Percentiles rank a stretch among this genome's conserved stretches.
Evolutionary conservation across 2,329 filamentous ascomycete genomes (phyloP).

Genomic region (Pseudogymnoascus sp.): DNA sequence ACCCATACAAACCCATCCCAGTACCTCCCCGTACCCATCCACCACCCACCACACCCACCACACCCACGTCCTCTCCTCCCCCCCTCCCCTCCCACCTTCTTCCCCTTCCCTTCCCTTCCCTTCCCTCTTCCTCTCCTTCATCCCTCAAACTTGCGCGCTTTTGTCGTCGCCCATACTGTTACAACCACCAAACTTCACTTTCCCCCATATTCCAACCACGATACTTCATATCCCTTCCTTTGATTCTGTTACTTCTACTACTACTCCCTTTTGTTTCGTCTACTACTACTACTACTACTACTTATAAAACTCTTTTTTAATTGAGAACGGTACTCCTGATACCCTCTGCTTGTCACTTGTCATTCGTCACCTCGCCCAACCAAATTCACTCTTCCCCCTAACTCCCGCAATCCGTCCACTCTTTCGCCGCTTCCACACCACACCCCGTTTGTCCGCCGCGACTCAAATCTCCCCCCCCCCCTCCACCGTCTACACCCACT

Average conservation of each 20-base stretch:
- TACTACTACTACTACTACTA: not conserved
- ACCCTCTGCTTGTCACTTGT: not conserved
- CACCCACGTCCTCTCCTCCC: not conserved
- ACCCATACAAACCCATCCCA: not conserved
- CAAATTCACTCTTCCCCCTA: not conserved
- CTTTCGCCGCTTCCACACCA: constrained; percentile 2
- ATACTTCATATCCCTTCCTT: not conserved
- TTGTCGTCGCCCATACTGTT: not conserved
- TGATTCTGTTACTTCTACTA: not conserved
- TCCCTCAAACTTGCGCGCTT: not conserved
- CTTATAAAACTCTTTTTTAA: not conserved
- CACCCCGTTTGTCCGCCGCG: constrained; percentile 28
- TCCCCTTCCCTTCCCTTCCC: not conserved
- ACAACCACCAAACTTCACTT: not conserved
- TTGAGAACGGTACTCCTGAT: not conserved
- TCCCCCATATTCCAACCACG: not conserved
- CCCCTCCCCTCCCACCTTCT: not conserved
- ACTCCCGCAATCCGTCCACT: not conserved
- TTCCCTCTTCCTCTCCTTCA: not conserved
- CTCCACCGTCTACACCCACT: constrained; percentile 13
- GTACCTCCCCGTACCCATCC: not conserved
- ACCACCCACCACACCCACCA: not conserved
- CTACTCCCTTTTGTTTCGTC: not conserved
- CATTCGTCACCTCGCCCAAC: constrained; percentile 9
- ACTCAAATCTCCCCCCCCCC: constrained; percentile 19